Evolutionary conservation across 345 rosid genomes (phyloP), one percentile per base, ranked within the genome.

Genomic region (Gossypium australe): DNA sequence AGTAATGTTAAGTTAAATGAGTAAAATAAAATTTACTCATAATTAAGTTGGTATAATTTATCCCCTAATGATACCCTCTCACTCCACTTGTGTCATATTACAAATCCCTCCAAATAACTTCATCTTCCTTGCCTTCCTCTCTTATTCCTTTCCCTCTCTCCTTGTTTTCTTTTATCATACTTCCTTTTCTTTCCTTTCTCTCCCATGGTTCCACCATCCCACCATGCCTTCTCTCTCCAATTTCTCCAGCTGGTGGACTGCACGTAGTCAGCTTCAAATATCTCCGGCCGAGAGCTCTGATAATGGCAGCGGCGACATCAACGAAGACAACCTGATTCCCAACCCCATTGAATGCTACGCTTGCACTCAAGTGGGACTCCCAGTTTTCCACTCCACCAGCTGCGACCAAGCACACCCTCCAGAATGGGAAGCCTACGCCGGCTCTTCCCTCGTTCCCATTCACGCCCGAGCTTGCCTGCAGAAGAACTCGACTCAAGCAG

Each of bases 371-470:
- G 98, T 86, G 52, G 98, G 98, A 20, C 94, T 89, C 12, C 98
- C 98, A 4, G 91, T 81, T 44, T 94, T 92, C 73, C 98, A 92
- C 84, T 94, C 98, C 71, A 91, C 94, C 49, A 92, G 97, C 86
- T 94, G 98, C 82, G 97, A 91, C 89, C 84, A 76, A 22, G 95
- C 92, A 51, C 85, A 88, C 85, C 90, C 85, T 70, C 97, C 93
- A n/a, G 89, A 92, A 84, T 94, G 95, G 97, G 95, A 89, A 61
- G 98, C 98, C 73, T 91, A 90, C 3, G 97, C 97, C 9, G 98
- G 98, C 5, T 88, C 98, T 20, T 92, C 91, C 22, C 84, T 94
- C 1, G 97, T 94, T 22, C 97, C 98, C 24, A 92, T 94, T 80
- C 92, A 86, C 22, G 76, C 52, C 71, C 82, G 65, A 34, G 7